Percentiles rank a stretch among this genome's conserved stretches.
Conservation (phyloP, 163 green algal genomes). For the Trebouxiophyceae sp. region DNA sequence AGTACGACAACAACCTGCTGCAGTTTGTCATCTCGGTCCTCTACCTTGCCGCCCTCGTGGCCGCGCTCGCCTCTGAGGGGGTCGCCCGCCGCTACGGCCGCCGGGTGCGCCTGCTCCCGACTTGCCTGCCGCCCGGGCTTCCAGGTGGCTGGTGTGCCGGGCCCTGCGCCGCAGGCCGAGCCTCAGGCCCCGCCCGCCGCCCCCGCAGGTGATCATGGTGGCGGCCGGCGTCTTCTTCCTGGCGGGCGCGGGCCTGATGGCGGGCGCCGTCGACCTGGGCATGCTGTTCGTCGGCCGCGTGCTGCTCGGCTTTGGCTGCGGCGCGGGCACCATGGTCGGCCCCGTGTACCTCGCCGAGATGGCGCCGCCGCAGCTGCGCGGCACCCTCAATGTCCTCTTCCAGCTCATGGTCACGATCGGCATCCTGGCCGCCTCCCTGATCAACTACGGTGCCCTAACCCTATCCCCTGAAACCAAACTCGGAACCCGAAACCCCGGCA, state of each 20-base stretch:
- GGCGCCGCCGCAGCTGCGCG: constrained; percentile 34
- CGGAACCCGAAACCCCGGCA: too few relatives aligned
- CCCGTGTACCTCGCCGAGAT: constrained; percentile 34
- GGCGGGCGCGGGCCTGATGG: constrained; percentile 36
- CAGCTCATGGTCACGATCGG: constrained; percentile 46
- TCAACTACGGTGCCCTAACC: constrained; percentile 59
- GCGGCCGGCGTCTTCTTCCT: constrained; percentile 34
- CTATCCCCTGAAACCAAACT: too few relatives aligned
- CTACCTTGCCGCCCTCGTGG: constrained; percentile 33
- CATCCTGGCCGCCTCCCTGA: constrained; percentile 41
- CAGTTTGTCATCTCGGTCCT: constrained; percentile 37
- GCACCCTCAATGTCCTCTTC: constrained; percentile 63
- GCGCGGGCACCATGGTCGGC: constrained; percentile 37
- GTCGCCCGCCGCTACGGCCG: constrained; percentile 24
- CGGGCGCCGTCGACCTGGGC: constrained; percentile 31
- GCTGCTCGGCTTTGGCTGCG: constrained; percentile 57
- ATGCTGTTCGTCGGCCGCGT: constrained; percentile 61
- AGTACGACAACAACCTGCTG: constrained; percentile 37
- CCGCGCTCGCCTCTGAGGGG: constrained; percentile 11
- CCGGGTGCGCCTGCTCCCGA: constrained; percentile 20
- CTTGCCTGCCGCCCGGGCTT: too few relatives aligned
- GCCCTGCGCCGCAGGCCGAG: too few relatives aligned
- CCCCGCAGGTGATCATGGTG: constrained; percentile 19
- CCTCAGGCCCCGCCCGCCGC: too few relatives aligned
- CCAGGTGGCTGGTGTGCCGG: too few relatives aligned